phyloP scores from a whole-genome alignment of 2,329 filamentous ascomycete species.

The Nothophaeocryptopus gaeumannii region DNA sequence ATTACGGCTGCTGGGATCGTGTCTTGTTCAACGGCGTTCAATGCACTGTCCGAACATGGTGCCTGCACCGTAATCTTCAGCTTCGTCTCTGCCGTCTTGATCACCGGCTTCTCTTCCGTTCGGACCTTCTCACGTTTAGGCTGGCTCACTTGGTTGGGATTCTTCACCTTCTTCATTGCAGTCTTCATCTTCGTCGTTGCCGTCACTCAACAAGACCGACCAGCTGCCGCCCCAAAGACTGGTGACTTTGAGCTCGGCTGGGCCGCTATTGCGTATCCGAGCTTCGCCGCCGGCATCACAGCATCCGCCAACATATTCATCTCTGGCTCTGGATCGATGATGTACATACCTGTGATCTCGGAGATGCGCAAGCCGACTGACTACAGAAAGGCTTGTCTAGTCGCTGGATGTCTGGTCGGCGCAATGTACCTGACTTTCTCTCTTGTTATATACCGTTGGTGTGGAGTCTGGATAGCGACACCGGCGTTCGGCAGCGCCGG shows the following conservation, averaged over 20 bases:
- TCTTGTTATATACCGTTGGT: slow-evolving; percentile 59
- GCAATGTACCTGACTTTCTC: slow-evolving; percentile 56
- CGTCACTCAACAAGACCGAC: slow-evolving; percentile 55
- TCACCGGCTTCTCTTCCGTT: slow-evolving; percentile 18
- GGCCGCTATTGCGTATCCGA: slow-evolving; percentile 53
- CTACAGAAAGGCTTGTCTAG: slow-evolving; percentile 56
- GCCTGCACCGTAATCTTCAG: slow-evolving; percentile 57
- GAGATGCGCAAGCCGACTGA: slow-evolving; percentile 61
- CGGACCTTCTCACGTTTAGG: slow-evolving; percentile 34
- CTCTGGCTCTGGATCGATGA: slow-evolving; percentile 55
- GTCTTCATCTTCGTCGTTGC: slow-evolving; percentile 42
- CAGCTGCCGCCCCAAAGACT: slow-evolving; percentile 57
- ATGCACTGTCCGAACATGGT: slow-evolving; percentile 57
- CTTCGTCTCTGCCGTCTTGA: slow-evolving; percentile 16
- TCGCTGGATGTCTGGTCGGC: slow-evolving; percentile 56
- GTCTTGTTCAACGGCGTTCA: slow-evolving; percentile 56
- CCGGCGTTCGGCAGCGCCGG: slow-evolving; percentile 61
- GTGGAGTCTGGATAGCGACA: slow-evolving; percentile 60
- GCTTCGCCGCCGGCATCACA: slow-evolving; percentile 57
- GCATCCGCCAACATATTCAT: slow-evolving; percentile 58
- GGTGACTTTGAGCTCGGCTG: slow-evolving; percentile 60
- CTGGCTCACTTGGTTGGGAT: slow-evolving; percentile 60
- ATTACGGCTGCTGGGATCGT: slow-evolving; percentile 57
- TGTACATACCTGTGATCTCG: slow-evolving; percentile 61
- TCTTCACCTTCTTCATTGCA: slow-evolving; percentile 56